A percentile compares a stretch with the other conserved stretches of the same genome.
Conservation (phyloP, 768 basidiomycete genomes). For the Gautieria morchelliformis region DNA sequence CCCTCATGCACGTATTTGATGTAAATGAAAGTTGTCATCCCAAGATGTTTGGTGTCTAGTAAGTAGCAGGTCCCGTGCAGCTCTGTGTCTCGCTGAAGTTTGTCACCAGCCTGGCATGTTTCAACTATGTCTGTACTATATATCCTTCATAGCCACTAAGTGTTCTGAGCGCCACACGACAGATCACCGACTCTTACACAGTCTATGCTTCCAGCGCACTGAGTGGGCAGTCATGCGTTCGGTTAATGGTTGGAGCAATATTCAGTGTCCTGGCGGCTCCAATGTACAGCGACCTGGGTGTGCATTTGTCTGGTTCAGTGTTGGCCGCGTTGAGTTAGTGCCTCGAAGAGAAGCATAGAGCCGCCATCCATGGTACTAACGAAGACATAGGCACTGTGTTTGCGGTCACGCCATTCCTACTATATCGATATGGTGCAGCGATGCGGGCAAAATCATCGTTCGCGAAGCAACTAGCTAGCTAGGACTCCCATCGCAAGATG, state of each 20-base stretch:
- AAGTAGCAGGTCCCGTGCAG: neutral
- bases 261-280: slow-evolving; percentile 1
- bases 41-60: slow-evolving; percentile 6
- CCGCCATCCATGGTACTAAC: neutral
- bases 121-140: slow-evolving; percentile 2
- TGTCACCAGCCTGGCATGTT: neutral
- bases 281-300: slow-evolving; percentile 1
- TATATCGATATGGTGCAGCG: slow-evolving; percentile 2
- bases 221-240: neutral
- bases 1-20: neutral
- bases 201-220: slow-evolving; percentile 4
- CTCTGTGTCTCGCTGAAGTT: neutral
- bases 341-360: neutral
- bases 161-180: neutral
- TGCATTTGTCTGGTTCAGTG: slow-evolving; percentile 1
- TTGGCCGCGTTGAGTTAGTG: slow-evolving; percentile 1
- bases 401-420: slow-evolving; percentile 3
- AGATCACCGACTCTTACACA: slow-evolving; percentile 4
- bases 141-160: too few relatives aligned
- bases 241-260: neutral
- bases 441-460: slow-evolving; percentile 2
- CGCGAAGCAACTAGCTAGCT: neutral
- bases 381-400: neutral
- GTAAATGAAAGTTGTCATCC: neutral
- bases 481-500: too few relatives aligned